Evolutionary conservation across 2,329 filamentous ascomycete species (phyloP).

Genomic region (Paecilomyces dactylethromorphus): DNA sequence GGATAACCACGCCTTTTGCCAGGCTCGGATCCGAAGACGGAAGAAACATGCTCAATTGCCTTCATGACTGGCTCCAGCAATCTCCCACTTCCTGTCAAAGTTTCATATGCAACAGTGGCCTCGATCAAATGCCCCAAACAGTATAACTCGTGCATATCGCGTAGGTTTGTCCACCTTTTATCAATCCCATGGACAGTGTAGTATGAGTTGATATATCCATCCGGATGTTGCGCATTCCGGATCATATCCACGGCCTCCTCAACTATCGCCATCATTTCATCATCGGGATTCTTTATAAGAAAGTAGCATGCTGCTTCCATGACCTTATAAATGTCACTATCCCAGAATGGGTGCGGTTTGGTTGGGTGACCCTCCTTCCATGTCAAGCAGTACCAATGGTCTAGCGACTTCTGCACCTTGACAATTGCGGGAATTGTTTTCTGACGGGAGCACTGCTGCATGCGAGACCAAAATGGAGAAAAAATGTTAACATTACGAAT

Average conservation of each 20-base stretch:
- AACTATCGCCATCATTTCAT: constrained; percentile 45
- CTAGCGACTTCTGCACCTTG: constrained; percentile 6
- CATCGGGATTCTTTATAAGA: constrained; percentile 38
- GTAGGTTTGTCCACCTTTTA: constrained; percentile 51
- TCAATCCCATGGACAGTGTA: constrained; percentile 54
- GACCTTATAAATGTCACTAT: constrained; percentile 54
- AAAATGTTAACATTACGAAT: neutral
- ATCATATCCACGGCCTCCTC: constrained; percentile 55
- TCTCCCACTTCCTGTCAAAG: constrained; percentile 45
- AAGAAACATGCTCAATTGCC: constrained; percentile 48
- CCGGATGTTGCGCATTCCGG: constrained; percentile 47
- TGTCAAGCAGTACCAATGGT: constrained; percentile 9
- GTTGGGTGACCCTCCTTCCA: constrained; percentile 6
- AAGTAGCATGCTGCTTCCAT: constrained; percentile 55
- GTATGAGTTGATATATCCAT: constrained; percentile 59
- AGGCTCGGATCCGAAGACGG: constrained; percentile 45
- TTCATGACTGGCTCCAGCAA: constrained; percentile 48
- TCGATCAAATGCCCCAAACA: constrained; percentile 53
- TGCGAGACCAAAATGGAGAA: neutral
- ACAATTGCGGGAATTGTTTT: constrained; percentile 8
- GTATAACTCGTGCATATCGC: constrained; percentile 57
- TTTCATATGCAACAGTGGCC: constrained; percentile 50
- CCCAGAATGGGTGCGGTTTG: constrained; percentile 50
- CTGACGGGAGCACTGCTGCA: constrained; percentile 5
- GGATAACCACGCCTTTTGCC: constrained; percentile 53